These are phyloP conservation scores for Pugionium dolabratum DNA, from an alignment of 345 rosid genomes.

Conservation along the genomic window DNA sequence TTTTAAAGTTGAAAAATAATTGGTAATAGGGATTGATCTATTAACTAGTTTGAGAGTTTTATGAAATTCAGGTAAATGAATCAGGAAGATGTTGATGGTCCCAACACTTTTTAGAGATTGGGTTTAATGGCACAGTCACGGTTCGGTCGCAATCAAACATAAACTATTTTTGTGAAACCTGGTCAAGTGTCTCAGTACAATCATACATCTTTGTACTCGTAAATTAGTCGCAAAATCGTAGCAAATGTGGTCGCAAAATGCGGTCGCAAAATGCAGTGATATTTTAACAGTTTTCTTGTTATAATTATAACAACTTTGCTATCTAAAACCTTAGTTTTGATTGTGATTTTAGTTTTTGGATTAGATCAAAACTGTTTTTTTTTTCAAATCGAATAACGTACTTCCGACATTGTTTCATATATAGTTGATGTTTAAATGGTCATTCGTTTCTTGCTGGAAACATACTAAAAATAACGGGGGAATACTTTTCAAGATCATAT, in stretches of 20 bases:
- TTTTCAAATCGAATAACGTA: not conserved
- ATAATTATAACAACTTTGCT: slow-evolving; percentile 33
- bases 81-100: slow-evolving; percentile 34
- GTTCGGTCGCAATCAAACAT: slow-evolving; percentile 34
- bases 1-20: slow-evolving; percentile 15
- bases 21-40: slow-evolving; percentile 25
- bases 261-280: no score
- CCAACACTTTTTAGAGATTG: slow-evolving; percentile 22
- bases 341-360: slow-evolving; percentile 4
- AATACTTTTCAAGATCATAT: no score
- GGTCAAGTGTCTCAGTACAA: slow-evolving; percentile 29
- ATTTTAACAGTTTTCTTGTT: no score
- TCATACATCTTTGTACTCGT: no score
- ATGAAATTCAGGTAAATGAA: slow-evolving; percentile 27
- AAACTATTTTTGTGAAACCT: slow-evolving; percentile 21
- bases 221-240: no score
- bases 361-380: not conserved
- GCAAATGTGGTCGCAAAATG: no score
- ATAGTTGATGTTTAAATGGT: not conserved
- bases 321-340: not conserved
- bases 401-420: not conserved
- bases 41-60: slow-evolving; percentile 11
- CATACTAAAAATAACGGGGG: no score
- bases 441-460: no score
- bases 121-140: slow-evolving; percentile 25